Evolutionary conservation across 352 stramenopile genomes (phyloP), one percentile per base, ranked within the genome.

Genomic region (Thalassiosira exigua): DNA sequence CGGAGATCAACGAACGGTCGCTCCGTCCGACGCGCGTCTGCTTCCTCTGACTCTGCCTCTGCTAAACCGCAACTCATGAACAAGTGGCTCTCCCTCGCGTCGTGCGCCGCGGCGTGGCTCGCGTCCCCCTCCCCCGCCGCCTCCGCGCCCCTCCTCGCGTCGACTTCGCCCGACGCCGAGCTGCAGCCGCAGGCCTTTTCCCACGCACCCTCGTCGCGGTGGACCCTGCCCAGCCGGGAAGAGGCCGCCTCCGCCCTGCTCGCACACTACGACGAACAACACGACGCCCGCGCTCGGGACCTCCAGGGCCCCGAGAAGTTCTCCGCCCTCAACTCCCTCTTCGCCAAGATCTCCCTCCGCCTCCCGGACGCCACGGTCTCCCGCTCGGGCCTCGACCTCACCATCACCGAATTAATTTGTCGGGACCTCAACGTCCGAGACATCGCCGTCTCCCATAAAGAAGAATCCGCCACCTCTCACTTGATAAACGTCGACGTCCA

Each of bases 341-440:
- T 74, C 17, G 61, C 65, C 33, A 19, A 74, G 27, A 64, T 57
- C n/a, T 12, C 17, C 24, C 65, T 74, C 22, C 4, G 22, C 19
- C 32, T 74, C 0, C 65, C 65, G 9, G 30, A 52, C 50, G 33
- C 48, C 14, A 57, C 51, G 14, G 32, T 74, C 21, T 54, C 50
- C 17, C 9, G 27, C 7, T 56, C 33, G n/a, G 52, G 65, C 26
- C 39, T 74, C 2, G 52, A 65, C 5, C 30, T 74, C 0, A 54
- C 65, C 30, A 74, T 74, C 32, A 64, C 65, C 17, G 48, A 74
- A 65, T 39, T 74, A 24, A 44, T 19, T 11, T 74, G 65, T 22
- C 3, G 7, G 12, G 14, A 65, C 5, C 52, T 74, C 17, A 30
- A 22, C 48, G 22, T 74, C 0, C 1, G 53, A 7, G 39, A 66